Evolutionary conservation across 176 grass and related monocot genomes (phyloP), one percentile per base, ranked within the genome.

Genomic region (Pontederia crassipes): DNA sequence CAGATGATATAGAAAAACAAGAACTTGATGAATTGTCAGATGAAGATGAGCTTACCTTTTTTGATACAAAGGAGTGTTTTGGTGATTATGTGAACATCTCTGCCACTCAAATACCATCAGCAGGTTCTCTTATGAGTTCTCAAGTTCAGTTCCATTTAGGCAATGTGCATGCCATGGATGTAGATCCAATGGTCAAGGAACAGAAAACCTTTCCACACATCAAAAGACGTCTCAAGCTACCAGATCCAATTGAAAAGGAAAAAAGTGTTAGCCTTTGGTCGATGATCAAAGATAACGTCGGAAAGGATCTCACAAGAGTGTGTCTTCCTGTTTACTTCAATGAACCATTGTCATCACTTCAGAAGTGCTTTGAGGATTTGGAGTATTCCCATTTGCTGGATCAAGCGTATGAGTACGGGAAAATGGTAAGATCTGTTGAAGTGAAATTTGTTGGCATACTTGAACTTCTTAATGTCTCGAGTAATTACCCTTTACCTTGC

Each of bases 251-350:
- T 65, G 89, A 95, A 80, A 95, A 82, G 73, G 89, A 95, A 70
- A 95, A 85, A 66, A 74, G 85, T 53, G 75, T 95, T 56, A 95
- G 81, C 70, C 81, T 95, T 59, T 95, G 89, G 89, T 95, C 89
- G 27, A 78, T 95, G 73, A 95, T 95, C 52, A 95, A 95, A 76
- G 89, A 88, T 61, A 95, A 82, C 72, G 79, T 95, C 69, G 89
- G 89, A 54, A 95, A 95, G 72, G 89, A 95, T 85, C 81, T 95
- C 53, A 95, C 89, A 74, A 63, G 73, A 76, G 89, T 95, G 29
- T 95, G 89, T 48, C 84, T 95, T 74, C 89, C 89, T 57, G 89
- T 95, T 82, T 95, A 82, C 70, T 95, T 95, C 67, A 95, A 95
- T 57, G 89, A 95, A 27, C 89, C 89, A 29, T 14, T 89, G 12